phyloP scores from a whole-genome alignment of 768 basidiomycete species.

The Phlegmacium glaucopus region DNA sequence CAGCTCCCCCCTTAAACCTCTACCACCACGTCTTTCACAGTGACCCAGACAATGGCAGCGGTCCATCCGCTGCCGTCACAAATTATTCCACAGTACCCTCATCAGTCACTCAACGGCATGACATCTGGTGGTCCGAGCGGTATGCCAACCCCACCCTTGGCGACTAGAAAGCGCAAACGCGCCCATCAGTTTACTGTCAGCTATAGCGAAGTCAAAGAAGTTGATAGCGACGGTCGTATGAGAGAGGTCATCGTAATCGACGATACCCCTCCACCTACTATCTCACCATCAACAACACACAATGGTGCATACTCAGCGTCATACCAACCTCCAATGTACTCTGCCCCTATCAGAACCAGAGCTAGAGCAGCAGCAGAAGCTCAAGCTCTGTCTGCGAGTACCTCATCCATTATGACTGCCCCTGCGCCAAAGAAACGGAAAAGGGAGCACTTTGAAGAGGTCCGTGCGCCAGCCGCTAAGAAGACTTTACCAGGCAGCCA shows the following conservation, averaged over 20 bases:
- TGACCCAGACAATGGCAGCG: constrained; percentile 61
- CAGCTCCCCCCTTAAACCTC: constrained; percentile 27
- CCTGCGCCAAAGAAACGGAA: constrained; percentile 84
- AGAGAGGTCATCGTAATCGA: constrained; percentile 92
- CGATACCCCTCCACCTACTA: constrained; percentile 81
- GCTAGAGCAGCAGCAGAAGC: constrained; percentile 87
- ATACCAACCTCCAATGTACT: constrained; percentile 73
- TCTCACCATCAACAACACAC: constrained; percentile 72
- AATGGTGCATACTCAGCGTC: constrained; percentile 72
- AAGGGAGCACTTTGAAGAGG: constrained; percentile 71
- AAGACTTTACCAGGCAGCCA: constrained; percentile 51
- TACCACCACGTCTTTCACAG: constrained; percentile 53
- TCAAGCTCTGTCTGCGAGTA: constrained; percentile 67
- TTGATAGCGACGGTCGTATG: constrained; percentile 72
- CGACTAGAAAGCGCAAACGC: constrained; percentile 81
- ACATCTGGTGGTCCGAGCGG: constrained; percentile 50
- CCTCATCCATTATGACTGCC: constrained; percentile 60
- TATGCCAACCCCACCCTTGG: constrained; percentile 68
- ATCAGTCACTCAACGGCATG: constrained; percentile 49
- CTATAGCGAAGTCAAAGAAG: constrained; percentile 87
- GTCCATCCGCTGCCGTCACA: constrained; percentile 62
- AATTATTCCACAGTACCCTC: constrained; percentile 64
- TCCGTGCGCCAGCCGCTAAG: constrained; percentile 65
- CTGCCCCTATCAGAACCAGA: constrained; percentile 77
- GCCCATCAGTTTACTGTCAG: constrained; percentile 77